Evolutionary conservation across 805 yeast genomes (phyloP), one percentile per base, ranked within the genome.

Genomic region (Cyberlindnera euphorbiiphila): DNA sequence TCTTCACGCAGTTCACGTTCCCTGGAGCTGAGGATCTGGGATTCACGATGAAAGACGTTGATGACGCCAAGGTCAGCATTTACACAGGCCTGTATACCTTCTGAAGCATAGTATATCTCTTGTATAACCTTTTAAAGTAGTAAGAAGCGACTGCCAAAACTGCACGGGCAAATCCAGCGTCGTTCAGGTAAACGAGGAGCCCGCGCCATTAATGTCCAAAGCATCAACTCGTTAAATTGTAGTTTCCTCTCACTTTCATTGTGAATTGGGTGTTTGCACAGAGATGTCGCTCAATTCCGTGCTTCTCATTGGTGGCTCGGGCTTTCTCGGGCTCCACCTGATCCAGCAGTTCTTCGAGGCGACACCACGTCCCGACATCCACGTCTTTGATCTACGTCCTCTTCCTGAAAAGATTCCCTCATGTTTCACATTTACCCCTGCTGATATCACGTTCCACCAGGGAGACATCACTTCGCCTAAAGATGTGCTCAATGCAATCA

Each of bases 241-340:
- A n/a, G n/a, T n/a, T n/a, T n/a, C n/a, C n/a, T n/a, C n/a, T n/a
- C n/a, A n/a, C n/a, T n/a, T n/a, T n/a, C n/a, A n/a, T n/a, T n/a
- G n/a, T n/a, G n/a, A n/a, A n/a, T n/a, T n/a, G n/a, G n/a, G n/a
- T n/a, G n/a, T n/a, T n/a, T n/a, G n/a, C n/a, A n/a, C n/a, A n/a
- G n/a, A n/a, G n/a, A 38, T 39, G 43, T 29, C 57, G 2, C 37
- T 51, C 26, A 30, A 54, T 15, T 56, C 60, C 6, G 95, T 93
- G 2, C 74, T 93, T 21, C 68, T 93, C 15, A 76, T 93, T n/a
- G 98, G 98, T 34, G 98, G 98, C 9, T 68, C 96, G 5, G 98
- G 98, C 0, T 93, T 93, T 50, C 72, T 93, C 15, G 98, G 98
- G 3, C 75, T 87, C 31, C 98, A 93, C 50, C 67, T 93, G 47